phyloP scores from a whole-genome alignment of 495 filamentous ascomycete species.

The Annulohypoxylon maeteangense region DNA sequence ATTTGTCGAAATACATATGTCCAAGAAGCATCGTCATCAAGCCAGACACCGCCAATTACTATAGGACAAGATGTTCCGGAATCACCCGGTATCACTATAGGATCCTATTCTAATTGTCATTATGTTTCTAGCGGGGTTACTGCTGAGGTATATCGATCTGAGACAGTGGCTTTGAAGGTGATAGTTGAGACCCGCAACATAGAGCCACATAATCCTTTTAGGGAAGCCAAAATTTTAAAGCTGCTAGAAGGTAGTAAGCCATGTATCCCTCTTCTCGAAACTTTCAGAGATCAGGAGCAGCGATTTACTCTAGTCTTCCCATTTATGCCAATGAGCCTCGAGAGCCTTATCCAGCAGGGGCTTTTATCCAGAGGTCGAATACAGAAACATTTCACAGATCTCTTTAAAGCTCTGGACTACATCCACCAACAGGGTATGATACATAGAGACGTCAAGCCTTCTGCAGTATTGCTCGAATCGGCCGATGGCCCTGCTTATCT shows the following conservation, averaged over 20 bases:
- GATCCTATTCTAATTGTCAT: conserved; percentile 74
- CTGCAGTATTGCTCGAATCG: conserved; percentile 81
- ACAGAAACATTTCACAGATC: conserved; percentile 64
- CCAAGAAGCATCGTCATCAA: neutral
- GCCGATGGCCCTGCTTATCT: conserved; percentile 77
- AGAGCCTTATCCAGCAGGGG: conserved; percentile 63
- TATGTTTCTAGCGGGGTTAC: conserved; percentile 80
- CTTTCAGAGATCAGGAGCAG: conserved; percentile 75
- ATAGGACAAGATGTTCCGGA: conserved; percentile 14
- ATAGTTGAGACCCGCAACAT: conserved; percentile 77
- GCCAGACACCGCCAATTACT: conserved; percentile 18
- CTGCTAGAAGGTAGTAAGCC: conserved; percentile 52
- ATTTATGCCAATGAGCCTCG: conserved; percentile 78
- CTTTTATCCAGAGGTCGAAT: conserved; percentile 43
- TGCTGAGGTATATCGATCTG: conserved; percentile 76
- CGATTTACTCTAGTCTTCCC: conserved; percentile 84
- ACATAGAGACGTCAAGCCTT: conserved; percentile 94
- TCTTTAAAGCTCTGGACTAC: conserved; percentile 78
- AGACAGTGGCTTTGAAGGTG: conserved; percentile 83
- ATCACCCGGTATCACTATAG: conserved; percentile 68
- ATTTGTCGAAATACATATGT: conserved; percentile 45
- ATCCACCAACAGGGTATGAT: conserved; percentile 81
- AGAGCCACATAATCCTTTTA: conserved; percentile 80
- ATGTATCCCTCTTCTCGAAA: conserved; percentile 72
- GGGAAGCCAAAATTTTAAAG: conserved; percentile 79